A percentile compares a stretch with the other conserved stretches of the same genome.
Evolutionary conservation across 164 flowering plant genomes (phyloP).

Genomic region (Dillenia turbinata): DNA sequence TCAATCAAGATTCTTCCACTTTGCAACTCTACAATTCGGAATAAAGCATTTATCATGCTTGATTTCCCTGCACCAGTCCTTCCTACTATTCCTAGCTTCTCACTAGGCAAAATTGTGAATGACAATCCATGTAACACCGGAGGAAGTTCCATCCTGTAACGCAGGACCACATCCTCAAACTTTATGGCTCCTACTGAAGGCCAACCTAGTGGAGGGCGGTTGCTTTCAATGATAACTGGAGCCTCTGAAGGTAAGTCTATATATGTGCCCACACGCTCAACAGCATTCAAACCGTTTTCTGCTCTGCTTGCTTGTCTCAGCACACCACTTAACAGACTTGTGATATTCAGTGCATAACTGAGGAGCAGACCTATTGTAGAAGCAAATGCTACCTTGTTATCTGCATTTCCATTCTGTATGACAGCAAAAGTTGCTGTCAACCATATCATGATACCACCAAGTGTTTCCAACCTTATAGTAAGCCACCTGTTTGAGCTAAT

Average conservation of each 20-base stretch:
- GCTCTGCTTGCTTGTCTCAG: constrained; percentile 90
- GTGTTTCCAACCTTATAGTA: constrained; percentile 77
- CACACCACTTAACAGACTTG: constrained; percentile 74
- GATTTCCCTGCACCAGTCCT: constrained; percentile 99
- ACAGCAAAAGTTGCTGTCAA: constrained; percentile 96
- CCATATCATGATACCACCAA: constrained; percentile 99
- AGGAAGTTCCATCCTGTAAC: constrained; percentile 97
- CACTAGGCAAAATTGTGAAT: constrained; percentile 73
- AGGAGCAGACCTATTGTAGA: constrained; percentile 99
- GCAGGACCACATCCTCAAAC: constrained; percentile 85
- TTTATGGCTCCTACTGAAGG: constrained; percentile 81
- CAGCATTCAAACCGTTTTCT: constrained; percentile 93
- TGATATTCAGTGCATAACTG: constrained; percentile 87
- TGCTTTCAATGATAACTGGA: constrained; percentile 63
- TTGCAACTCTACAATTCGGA: constrained; percentile 91
- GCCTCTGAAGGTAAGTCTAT: constrained; percentile 94
- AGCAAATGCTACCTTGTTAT: constrained; percentile 85
- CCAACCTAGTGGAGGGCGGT: constrained; percentile 97
- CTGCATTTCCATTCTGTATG: constrained; percentile 87
- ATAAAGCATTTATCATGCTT: constrained; percentile 95
- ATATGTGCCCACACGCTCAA: constrained; percentile 83
- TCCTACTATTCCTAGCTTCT: constrained; percentile 95
- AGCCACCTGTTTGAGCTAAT: constrained; percentile 97
- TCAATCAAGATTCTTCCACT: constrained; percentile 86
- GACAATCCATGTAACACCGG: constrained; percentile 91